Evolutionary conservation across 1,139 yeast species (phyloP), one percentile per base, ranked within the genome.

Genomic region (Taphrina deformans): DNA sequence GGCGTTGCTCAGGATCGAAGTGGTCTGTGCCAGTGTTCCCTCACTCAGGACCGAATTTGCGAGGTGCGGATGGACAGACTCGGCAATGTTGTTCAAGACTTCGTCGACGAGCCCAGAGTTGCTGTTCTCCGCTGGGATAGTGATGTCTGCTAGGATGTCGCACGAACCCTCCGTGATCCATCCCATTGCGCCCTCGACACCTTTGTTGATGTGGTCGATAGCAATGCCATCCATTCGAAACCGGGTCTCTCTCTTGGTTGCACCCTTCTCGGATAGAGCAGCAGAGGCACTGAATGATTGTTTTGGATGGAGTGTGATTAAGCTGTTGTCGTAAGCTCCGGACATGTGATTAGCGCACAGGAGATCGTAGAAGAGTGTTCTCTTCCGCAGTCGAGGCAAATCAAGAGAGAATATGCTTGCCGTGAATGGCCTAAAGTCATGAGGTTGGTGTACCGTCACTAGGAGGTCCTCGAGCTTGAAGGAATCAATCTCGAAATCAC

Each of bases 101-200:
- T 79, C 80, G 62, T 73, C 75, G 44, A 77, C 71, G 51, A 78
- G 68, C n/a, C 74, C 73, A 61, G 81, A 72, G 55, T 81, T 80
- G 50, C 79, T 80, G 33, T 78, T 78, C 67, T 85, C 87, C 55
- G 82, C 82, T 0, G 96, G 96, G 0, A 89, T 85, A 82, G 86
- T 84, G 10, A 92, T 84, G 73, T 93, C 97, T 7, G 97, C 97
- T 69, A 89, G 78, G 86, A 93, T 87, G 75, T 93, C 97, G 23
- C 92, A 98, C 66, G 85, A 85, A 6, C 99, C 99, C 68, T 83
- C 82, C 7, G 90, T 86, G 66, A 93, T 92, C 99, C 99, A 93
- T 1, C 98, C 97, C 76, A 93, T 89, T 4, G 98, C 97, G 0
- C 99, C 99, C 16, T 86, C 87, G 62, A 89, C 81, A 0, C 98